phyloP scores from a whole-genome alignment of 495 filamentous ascomycete species.

The Daldinia bambusicola region DNA sequence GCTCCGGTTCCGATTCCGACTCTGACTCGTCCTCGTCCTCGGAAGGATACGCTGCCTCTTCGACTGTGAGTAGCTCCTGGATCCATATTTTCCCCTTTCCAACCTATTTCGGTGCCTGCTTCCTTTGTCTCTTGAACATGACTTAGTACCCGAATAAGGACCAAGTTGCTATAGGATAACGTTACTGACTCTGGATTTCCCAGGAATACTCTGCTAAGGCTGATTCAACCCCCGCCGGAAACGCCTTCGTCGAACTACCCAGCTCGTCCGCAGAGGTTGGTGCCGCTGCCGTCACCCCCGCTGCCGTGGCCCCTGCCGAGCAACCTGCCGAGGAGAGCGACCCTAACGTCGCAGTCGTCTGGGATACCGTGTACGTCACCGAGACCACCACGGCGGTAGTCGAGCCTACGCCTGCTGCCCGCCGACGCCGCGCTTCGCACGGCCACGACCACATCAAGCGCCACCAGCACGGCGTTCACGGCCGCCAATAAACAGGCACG shows the following conservation, averaged over 20 bases:
- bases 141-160: neutral
- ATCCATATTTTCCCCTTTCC: slow-evolving; percentile 16
- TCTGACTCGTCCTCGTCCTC: slow-evolving; percentile 16
- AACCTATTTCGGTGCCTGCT: slow-evolving; percentile 11
- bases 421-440: slow-evolving; percentile 37
- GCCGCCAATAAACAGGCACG: neutral
- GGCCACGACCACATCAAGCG: slow-evolving; percentile 43
- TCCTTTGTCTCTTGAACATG: slow-evolving; percentile 10
- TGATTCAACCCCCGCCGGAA: slow-evolving; percentile 21
- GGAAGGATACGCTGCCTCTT: slow-evolving; percentile 10
- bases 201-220: slow-evolving; percentile 20
- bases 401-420: slow-evolving; percentile 21
- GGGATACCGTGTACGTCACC: slow-evolving; percentile 63
- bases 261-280: slow-evolving; percentile 54
- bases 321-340: slow-evolving; percentile 50
- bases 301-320: slow-evolving; percentile 37
- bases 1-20: slow-evolving; percentile 30
- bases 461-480: slow-evolving; percentile 23
- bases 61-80: slow-evolving; percentile 33
- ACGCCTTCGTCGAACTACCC: slow-evolving; percentile 30
- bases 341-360: slow-evolving; percentile 62
- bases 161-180: neutral
- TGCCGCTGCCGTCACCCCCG: slow-evolving; percentile 47
- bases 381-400: slow-evolving; percentile 40
- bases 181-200: slow-evolving; percentile 20